Base-by-base conservation (phyloP, 2,329 filamentous ascomycete genomes). In the Diplodia mutila region DNA sequence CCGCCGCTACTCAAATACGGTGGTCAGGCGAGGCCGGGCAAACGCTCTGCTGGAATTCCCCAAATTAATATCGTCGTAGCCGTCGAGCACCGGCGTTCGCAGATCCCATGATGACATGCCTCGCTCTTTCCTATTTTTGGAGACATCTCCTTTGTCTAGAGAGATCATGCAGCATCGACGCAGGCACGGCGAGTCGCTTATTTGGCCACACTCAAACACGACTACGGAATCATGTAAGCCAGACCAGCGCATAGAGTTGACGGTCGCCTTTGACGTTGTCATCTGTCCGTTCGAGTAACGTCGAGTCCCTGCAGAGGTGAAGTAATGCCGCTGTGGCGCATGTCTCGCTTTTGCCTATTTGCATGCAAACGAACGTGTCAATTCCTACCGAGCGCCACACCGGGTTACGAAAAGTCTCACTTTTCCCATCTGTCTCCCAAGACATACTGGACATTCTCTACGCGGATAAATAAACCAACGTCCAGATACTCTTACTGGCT, bases 111-210 rank as follows among this genome's bases (percentile, higher is more conserved):
- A 63, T 49, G 59, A 49, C n/a, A 63, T 51, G 59, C 42, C 32
- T 39, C 27, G 49, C 42, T 32, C 59, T 51, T 63, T 34, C 42
- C 59, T 63, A 63, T 63, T 63, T 63, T 63, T 29, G 42, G 59
- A n/a, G 9, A 63, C 16, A 63, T 63, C 59, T 63, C 59, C 59
- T 63, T 46, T 23, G 46, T n/a, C 25, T 49, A 11, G 59, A 49
- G 59, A 63, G 59, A 63, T 63, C 59, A 23, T 63, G 59, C 59
- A 51, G 59, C 9, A 34, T 34, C 59, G 46, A 63, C 29, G 59
- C 59, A 63, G 59, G 59, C 59, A 63, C 59, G 23, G 29, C 42
- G 37, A 25, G 27, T 27, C 12, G 59, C 59, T 51, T 63, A 51
- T 8, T 23, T 23, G 32, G 5, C n/a, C 16, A 27, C 25, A 37